Evolutionary conservation across 345 rosid genomes (phyloP), one percentile per base, ranked within the genome.

Genomic region (Limnanthes douglasii): DNA sequence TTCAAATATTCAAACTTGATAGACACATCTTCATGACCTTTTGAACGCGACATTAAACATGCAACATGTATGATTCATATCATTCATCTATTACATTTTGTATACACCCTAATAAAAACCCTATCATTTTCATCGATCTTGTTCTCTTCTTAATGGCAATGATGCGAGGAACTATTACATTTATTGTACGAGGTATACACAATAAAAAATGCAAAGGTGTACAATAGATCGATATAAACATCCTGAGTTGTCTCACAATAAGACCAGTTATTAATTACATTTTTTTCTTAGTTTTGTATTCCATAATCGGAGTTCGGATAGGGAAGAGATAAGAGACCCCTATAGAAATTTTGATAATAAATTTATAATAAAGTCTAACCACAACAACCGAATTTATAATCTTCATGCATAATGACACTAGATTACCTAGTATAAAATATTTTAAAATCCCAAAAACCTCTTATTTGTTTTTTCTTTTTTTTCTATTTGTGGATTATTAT

Each of bases 341-440:
- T 21, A 21, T 21, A 20, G 4, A 18, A 3, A 18, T 1, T 34
- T 12, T 34, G 39, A 8, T 18, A 0, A n/a, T 0, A 18, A 34
- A 34, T 34, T 3, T 1, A 16, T 18, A 34, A 14, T 18, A 18
- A 4, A 16, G 11, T 37, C 0, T 2, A 0, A 20, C 4, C 0
- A 21, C 17, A 37, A 5, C 3, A 0, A 37, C 21, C 7, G 10
- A 35, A 35, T 18, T 35, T 7, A 18, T 35, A 17, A 35, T 35
- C 14, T 18, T 35, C 13, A 35, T 18, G 1, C 39, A 35, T 15
- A 35, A 35, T 7, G 6, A 35, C 11, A 17, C 39, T 35, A 35
- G 14, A 35, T 35, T 35, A 35, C 22, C 12, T 35, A 35, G 12
- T 17, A 35, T 9, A 35, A 35, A 35, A 35, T 2, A 35, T 35